phyloP scores from a whole-genome alignment of 345 rosid species.

The Citrus medica region DNA sequence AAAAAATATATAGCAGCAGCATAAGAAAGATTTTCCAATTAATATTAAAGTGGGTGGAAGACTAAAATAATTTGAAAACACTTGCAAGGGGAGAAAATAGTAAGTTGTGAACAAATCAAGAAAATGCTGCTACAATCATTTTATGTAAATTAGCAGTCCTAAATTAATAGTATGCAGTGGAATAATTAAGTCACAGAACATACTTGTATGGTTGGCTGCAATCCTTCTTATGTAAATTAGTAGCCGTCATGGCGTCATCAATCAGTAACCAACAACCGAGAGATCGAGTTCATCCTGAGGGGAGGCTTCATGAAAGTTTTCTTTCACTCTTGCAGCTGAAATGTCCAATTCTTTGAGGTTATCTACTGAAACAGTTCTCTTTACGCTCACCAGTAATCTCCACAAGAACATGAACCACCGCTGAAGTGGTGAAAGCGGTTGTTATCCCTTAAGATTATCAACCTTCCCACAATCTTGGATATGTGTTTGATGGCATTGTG shows the following conservation, averaged over 20 bases:
- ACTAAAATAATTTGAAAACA: too few species aligned
- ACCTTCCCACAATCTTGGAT: constrained; percentile 53
- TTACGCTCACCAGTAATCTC: constrained; percentile 56
- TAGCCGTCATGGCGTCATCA: neutral
- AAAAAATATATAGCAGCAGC: too few species aligned
- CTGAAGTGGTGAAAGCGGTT: constrained; percentile 69
- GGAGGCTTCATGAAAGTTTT: neutral
- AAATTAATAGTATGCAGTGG: neutral
- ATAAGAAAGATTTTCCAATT: too few species aligned
- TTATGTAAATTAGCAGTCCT: too few species aligned
- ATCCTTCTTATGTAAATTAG: neutral
- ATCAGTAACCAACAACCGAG: neutral
- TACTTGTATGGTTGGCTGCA: neutral
- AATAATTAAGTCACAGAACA: neutral
- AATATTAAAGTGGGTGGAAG: too few species aligned
- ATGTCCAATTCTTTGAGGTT: neutral
- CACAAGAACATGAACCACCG: constrained; percentile 66
- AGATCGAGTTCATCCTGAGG: neutral
- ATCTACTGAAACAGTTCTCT: neutral
- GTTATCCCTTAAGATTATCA: constrained; percentile 62
- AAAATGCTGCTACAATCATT: too few species aligned
- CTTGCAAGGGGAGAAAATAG: too few species aligned
- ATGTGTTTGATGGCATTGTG: constrained; percentile 61
- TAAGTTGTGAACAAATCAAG: too few species aligned
- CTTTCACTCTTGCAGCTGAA: neutral